Base-by-base conservation (phyloP, 179 eudicot genomes). In the Pouteria campechiana region DNA sequence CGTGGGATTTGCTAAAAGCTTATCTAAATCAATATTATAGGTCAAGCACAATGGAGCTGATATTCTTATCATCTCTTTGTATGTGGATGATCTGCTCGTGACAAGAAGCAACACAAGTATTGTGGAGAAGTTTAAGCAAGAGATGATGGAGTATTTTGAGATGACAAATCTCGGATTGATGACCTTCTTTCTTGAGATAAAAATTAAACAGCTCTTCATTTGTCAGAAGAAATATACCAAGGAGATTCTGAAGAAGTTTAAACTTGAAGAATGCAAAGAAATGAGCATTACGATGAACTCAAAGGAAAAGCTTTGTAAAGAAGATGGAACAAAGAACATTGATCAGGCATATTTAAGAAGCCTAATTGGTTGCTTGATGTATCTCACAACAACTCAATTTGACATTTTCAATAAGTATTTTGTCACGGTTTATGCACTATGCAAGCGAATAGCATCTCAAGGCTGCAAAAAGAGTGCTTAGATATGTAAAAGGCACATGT, bases 31-130 rank as follows among this genome's bases (percentile, higher is more conserved):
- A 17, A 50, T 36, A 17, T 38, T 50, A 27, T 50, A 50, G 27
- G 20, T n/a, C n/a, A 37, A 50, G 21, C 35, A 13, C 3, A 32
- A 25, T 37, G 11, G 20, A 37, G 31, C 11, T 16, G 15, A 38
- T 50, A 5, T 38, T 14, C 9, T 50, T 25, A 36, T 50, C 11
- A 27, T 50, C 6, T 37, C 55, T 6, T 8, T 38, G 13, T 37
- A 38, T 51, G 37, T 51, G 9, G 46, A 51, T 40, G 56, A 51
- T 29, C 13, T 39, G n/a, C 16, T 51, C 2, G 56, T 51, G 22
- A 51, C 27, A 38, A 41, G 52, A 23, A 33, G 37, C 21, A 51
- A 51, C n/a, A n/a, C n/a, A n/a, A n/a, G n/a, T 17, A 38, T 19
- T 29, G 6, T 27, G 6, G 9, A 27, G 30, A 27, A 27, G 30